Percentiles rank a stretch among this genome's conserved stretches.
Conservation (phyloP, 495 filamentous ascomycete genomes). For the Haplographium delicatum region DNA sequence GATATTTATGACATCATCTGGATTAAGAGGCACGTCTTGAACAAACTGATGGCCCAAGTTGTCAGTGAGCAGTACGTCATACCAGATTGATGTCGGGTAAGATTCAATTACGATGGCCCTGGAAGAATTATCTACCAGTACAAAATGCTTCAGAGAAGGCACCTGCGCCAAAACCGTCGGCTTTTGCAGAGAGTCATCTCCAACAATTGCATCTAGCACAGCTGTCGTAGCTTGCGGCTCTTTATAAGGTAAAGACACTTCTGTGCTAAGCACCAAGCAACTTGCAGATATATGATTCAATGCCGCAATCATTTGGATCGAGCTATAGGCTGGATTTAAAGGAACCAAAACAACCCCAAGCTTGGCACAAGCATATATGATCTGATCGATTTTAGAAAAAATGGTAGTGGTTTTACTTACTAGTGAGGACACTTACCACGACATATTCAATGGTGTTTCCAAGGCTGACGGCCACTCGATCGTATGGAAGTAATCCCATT, state of each 20-base stretch:
- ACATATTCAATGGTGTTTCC: conserved; percentile 84
- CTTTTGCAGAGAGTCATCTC: conserved; percentile 52
- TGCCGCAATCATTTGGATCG: conserved; percentile 71
- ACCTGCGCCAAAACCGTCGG: conserved; percentile 47
- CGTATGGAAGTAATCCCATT: conserved; percentile 74
- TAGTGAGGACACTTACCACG: conserved; percentile 75
- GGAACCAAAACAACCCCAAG: conserved; percentile 51
- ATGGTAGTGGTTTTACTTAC: conserved; percentile 90
- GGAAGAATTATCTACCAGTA: conserved; percentile 76
- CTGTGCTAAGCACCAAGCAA: conserved; percentile 78
- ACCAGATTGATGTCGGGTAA: conserved; percentile 13
- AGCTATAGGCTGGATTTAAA: conserved; percentile 87
- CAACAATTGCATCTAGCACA: conserved; percentile 60
- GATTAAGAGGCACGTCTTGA: too few species aligned
- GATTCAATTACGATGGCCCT: conserved; percentile 46
- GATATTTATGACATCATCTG: too few species aligned
- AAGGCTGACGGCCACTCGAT: conserved; percentile 78
- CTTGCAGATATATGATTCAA: conserved; percentile 68
- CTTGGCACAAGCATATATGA: too few species aligned
- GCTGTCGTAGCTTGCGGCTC: conserved; percentile 63
- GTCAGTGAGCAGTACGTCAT: conserved; percentile 2
- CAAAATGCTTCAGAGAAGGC: conserved; percentile 62
- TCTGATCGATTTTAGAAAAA: conserved; percentile 53
- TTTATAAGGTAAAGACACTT: conserved; percentile 82
- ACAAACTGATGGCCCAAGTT: too few species aligned